These are phyloP conservation scores for Dichotomocladium elegans DNA, from an alignment of 371 early-diverging fungal species.

Conservation along the genomic window DNA sequence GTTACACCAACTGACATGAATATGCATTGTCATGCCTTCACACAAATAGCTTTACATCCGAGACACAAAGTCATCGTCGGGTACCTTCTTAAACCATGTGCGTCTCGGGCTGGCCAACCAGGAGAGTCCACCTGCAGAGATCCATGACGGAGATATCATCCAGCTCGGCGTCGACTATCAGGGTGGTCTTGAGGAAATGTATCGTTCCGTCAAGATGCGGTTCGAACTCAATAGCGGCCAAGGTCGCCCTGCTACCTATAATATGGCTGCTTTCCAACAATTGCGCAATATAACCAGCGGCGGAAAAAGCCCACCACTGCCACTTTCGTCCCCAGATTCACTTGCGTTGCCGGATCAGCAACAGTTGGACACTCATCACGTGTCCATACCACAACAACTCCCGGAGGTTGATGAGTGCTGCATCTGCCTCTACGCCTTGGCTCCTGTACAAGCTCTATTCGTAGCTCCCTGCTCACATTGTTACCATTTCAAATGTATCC, in stretches of 20 bases:
- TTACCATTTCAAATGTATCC: conserved; percentile 93
- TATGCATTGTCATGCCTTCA: background rate
- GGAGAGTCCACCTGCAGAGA: conserved; percentile 74
- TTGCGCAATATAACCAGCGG: conserved; percentile 11
- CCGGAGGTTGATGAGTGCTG: conserved; percentile 75
- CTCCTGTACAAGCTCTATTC: conserved; percentile 91
- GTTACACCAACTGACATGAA: background rate
- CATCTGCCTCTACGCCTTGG: conserved; percentile 88
- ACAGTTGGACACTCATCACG: conserved; percentile 4
- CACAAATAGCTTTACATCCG: conserved; percentile 66
- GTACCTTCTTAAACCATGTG: conserved; percentile 94
- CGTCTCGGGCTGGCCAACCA: conserved; percentile 83
- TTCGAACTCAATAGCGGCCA: conserved; percentile 70
- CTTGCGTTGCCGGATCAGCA: background rate
- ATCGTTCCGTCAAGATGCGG: conserved; percentile 77
- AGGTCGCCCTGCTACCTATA: conserved; percentile 16
- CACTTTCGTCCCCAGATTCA: background rate
- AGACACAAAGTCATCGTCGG: conserved; percentile 93
- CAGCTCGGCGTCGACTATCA: conserved; percentile 97
- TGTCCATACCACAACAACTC: conserved; percentile 1
- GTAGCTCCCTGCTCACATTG: conserved; percentile 93
- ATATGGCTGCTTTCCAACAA: conserved; percentile 24
- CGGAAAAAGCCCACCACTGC: background rate
- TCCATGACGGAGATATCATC: conserved; percentile 89
- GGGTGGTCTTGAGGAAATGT: conserved; percentile 73